These are phyloP conservation scores for Tausonia pullulans DNA, from an alignment of 1,284 basidiomycete genomes.

Conservation along the genomic window DNA sequence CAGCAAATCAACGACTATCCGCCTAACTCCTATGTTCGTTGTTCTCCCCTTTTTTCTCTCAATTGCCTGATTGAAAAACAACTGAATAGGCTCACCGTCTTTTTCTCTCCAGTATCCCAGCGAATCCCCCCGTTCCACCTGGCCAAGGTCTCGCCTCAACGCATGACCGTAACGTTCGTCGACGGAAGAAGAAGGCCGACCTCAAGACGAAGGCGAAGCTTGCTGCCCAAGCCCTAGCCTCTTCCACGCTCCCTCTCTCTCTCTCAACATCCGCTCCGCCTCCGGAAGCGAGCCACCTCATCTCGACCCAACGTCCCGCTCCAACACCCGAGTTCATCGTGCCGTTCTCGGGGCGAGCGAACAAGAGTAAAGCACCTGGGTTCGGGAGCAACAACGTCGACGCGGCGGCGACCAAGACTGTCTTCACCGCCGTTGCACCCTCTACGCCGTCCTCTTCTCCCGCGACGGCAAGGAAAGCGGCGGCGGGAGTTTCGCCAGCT, in stretches of 20 bases:
- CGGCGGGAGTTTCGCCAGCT: background rate
- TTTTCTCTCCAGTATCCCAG: background rate
- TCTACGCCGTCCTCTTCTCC: background rate
- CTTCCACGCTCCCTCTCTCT: background rate
- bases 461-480: background rate
- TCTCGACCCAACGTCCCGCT: background rate
- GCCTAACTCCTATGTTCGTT: slow-evolving; percentile 5
- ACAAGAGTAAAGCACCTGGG: background rate
- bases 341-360: background rate
- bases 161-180: slow-evolving; percentile 14
- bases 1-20: background rate
- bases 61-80: no score
- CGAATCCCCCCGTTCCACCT: slow-evolving; percentile 14
- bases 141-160: slow-evolving; percentile 10
- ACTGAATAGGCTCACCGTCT: background rate
- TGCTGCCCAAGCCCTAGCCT: no score
- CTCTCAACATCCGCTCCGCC: background rate
- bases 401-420: background rate
- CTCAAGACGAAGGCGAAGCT: background rate
- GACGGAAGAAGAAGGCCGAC: slow-evolving; percentile 9
- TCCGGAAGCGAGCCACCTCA: background rate
- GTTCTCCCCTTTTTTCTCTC: background rate
- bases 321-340: background rate
- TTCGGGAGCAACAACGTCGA: background rate
- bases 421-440: slow-evolving; percentile 4